Conservation (phyloP, 371 early-diverging fungal genomes). For the Rhizopus arrhizus region DNA sequence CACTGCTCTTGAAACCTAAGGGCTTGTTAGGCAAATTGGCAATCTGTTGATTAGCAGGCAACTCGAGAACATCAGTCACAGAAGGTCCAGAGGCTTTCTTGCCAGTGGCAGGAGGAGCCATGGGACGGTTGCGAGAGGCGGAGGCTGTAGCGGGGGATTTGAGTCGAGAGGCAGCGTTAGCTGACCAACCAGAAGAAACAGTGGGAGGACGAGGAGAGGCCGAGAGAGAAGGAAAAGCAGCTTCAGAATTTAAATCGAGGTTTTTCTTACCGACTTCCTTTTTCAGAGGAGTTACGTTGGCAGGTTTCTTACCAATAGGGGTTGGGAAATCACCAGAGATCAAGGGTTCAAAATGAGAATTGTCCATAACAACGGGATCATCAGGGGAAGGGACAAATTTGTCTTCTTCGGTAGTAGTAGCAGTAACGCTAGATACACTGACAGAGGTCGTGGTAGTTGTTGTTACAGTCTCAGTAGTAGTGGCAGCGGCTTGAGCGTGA, state of each 20-base stretch:
- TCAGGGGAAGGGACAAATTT: slow-evolving; percentile 46
- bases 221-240: slow-evolving; percentile 76
- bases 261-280: slow-evolving; percentile 36
- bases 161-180: slow-evolving; percentile 54
- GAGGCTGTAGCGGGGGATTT: slow-evolving; percentile 37
- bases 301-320: slow-evolving; percentile 40
- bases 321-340: slow-evolving; percentile 52
- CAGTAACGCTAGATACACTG: background rate
- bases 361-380: slow-evolving; percentile 48
- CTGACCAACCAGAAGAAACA: slow-evolving; percentile 52
- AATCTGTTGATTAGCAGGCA: slow-evolving; percentile 63
- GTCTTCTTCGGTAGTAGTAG: slow-evolving; percentile 29
- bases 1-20: slow-evolving; percentile 61
- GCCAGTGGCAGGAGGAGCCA: slow-evolving; percentile 30
- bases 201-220: slow-evolving; percentile 50
- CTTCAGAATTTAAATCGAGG: slow-evolving; percentile 65
- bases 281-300: slow-evolving; percentile 10
- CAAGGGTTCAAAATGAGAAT: slow-evolving; percentile 43
- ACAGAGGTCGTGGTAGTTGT: background rate
- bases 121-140: slow-evolving; percentile 20
- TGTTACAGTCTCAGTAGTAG: slow-evolving; percentile 15
- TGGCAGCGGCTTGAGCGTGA: slow-evolving; percentile 46
- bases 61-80: slow-evolving; percentile 65
- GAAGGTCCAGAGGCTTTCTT: slow-evolving; percentile 30
- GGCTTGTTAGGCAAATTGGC: slow-evolving; percentile 47